phyloP scores from a whole-genome alignment of 768 basidiomycete genomes.

The Pleurotus giganteus region DNA sequence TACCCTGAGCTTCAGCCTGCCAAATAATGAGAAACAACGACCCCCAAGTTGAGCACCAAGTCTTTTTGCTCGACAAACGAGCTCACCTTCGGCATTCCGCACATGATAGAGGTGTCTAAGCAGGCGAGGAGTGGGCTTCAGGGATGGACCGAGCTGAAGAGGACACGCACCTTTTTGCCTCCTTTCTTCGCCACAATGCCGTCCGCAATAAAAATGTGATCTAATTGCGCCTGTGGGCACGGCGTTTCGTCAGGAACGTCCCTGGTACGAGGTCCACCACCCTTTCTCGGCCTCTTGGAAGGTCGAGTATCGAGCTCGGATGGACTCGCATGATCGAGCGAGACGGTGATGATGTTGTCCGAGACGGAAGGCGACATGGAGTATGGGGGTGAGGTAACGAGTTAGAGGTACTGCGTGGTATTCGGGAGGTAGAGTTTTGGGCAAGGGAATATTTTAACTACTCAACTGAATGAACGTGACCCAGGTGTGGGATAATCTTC shows the following conservation, averaged over 20 bases:
- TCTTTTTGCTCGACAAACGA: neutral
- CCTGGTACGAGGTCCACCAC: slow-evolving; percentile 16
- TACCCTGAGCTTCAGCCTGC: slow-evolving; percentile 58
- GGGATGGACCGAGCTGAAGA: neutral
- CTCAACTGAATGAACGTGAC: slow-evolving; percentile 8
- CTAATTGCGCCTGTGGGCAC: slow-evolving; percentile 30
- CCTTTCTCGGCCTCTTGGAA: slow-evolving; percentile 47
- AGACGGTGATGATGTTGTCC: slow-evolving; percentile 9
- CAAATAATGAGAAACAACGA: slow-evolving; percentile 11
- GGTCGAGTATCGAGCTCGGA: slow-evolving; percentile 27
- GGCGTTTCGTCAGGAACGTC: slow-evolving; percentile 23
- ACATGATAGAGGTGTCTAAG: slow-evolving; percentile 54
- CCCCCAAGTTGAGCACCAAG: slow-evolving; percentile 7
- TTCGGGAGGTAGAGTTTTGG: slow-evolving; percentile 30
- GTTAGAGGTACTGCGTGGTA: slow-evolving; percentile 24
- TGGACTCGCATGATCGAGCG: slow-evolving; percentile 10
- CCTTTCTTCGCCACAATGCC: slow-evolving; percentile 43
- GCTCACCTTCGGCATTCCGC: slow-evolving; percentile 60
- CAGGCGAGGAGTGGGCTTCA: slow-evolving; percentile 8
- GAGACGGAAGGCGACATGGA: slow-evolving; percentile 18
- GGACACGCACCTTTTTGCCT: slow-evolving; percentile 42
- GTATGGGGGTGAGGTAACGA: slow-evolving; percentile 20
- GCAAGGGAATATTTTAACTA: slow-evolving; percentile 22
- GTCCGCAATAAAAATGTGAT: slow-evolving; percentile 53
- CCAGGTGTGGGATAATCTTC: slow-evolving; percentile 8